Percentiles rank a stretch among this genome's conserved stretches.
phyloP scores from a whole-genome alignment of 164 flowering plant species.

The Brasenia schreberi region DNA sequence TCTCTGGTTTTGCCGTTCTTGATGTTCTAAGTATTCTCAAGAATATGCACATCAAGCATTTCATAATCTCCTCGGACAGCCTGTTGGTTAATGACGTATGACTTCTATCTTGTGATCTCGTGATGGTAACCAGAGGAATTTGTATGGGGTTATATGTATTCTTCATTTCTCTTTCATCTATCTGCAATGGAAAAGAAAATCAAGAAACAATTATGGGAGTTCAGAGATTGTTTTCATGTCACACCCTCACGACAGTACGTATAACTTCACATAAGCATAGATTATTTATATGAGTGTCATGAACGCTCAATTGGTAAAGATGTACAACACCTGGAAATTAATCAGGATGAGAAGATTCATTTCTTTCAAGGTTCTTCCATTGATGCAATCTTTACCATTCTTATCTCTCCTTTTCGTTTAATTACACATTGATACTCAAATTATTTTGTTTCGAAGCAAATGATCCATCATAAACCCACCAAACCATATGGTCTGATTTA shows the following conservation, averaged over 20 bases:
- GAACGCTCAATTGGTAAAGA: neutral
- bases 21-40: constrained; percentile 67
- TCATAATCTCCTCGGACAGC: constrained; percentile 80
- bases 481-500: too few relatives aligned
- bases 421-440: too few relatives aligned
- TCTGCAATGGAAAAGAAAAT: neutral
- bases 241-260: too few relatives aligned
- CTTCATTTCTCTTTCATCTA: neutral
- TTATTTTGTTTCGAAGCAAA: too few relatives aligned
- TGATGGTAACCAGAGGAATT: neutral
- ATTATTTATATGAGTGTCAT: too few relatives aligned
- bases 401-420: too few relatives aligned
- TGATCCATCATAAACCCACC: too few relatives aligned
- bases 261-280: too few relatives aligned
- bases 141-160: neutral
- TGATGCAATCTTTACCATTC: too few relatives aligned
- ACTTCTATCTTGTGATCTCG: constrained; percentile 9
- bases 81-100: constrained; percentile 69
- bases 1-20: constrained; percentile 64
- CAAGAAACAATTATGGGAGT: neutral
- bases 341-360: neutral
- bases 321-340: neutral
- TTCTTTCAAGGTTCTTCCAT: too few relatives aligned
- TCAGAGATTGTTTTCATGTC: neutral
- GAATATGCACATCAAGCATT: constrained; percentile 68